Base-by-base conservation (phyloP, 495 filamentous ascomycete genomes). In the Trichoderma reesei region DNA sequence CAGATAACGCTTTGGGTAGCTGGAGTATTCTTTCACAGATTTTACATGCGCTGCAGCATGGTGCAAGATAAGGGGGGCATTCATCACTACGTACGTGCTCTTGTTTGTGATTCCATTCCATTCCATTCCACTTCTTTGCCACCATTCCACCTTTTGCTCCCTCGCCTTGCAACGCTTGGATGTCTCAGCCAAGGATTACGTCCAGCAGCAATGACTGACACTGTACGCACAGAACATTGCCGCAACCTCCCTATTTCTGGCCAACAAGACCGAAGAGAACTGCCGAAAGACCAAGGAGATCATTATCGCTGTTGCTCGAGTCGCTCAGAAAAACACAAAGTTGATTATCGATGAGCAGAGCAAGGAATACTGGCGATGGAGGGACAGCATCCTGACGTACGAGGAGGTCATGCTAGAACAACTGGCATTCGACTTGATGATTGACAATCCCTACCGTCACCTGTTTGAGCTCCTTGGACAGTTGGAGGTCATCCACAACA, bases 351-450 rank as follows among this genome's bases (percentile, higher is more conserved):
- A 98, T 70, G 94, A 96, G 73, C 91, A 97, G 72, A 90, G 87
- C 48, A 97, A 96, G 67, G 94, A 98, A 67, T 98, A 90, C 72
- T 98, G 94, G 94, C 82, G 85, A 71, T 98, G 94, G 94, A 85
- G 90, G 59, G 94, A 99, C 70, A 91, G 87, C 63, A 93, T 99
- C 56, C 79, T 97, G 3, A 85, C 86, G 66, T 88, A 91, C 69
- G 94, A 99, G 77, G 96, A 98, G 69, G 75, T 91, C 51, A 85
- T 98, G 75, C 82, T 99, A 7, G 94, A 99, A 75, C 83, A 83
- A 48, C 80, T 98, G 41, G 98, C 94, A 71, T 99, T 99, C 72
- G 95, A 99, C 73, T 75, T 99, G 39, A 87, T 90, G 72, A 78
- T 96, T 39, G 89, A 96, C 67, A 85, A 87, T 60, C 92, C 95